Conservation (phyloP, 1,139 yeast genomes). For the Zygosaccharomyces pseudobailii region DNA sequence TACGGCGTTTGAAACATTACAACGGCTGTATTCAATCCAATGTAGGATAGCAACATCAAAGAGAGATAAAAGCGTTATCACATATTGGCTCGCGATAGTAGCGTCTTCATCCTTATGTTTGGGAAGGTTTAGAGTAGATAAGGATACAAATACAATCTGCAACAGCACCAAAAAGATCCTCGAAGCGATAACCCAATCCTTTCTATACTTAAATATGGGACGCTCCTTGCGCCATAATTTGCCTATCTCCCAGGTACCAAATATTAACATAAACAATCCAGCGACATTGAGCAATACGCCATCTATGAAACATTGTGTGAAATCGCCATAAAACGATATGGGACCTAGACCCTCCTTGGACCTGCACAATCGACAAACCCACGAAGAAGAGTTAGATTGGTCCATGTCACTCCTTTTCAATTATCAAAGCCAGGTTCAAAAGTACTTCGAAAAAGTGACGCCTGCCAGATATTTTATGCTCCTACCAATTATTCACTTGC, state of each 20-base stretch:
- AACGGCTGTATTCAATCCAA: conserved; percentile 66
- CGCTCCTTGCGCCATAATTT: conserved; percentile 34
- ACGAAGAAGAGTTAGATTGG: conserved; percentile 7
- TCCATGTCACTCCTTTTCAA: background rate
- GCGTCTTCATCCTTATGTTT: conserved; percentile 20
- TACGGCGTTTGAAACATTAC: conserved; percentile 61
- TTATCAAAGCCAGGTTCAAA: background rate
- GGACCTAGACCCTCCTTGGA: conserved; percentile 72
- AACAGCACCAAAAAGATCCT: conserved; percentile 34
- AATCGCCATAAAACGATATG: conserved; percentile 55
- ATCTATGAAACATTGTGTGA: conserved; percentile 79
- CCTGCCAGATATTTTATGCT: too few relatives aligned
- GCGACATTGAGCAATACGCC: conserved; percentile 56
- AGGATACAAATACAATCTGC: conserved; percentile 29
- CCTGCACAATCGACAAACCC: conserved; percentile 24
- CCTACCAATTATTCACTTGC: too few relatives aligned
- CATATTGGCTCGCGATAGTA: conserved; percentile 27
- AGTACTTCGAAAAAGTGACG: too few relatives aligned
- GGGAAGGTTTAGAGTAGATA: conserved; percentile 19
- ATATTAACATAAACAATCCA: conserved; percentile 48
- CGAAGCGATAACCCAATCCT: conserved; percentile 36
- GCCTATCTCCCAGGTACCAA: conserved; percentile 43
- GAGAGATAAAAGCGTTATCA: conserved; percentile 33
- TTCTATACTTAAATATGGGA: conserved; percentile 39
- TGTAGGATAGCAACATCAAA: conserved; percentile 54